Evolutionary conservation across 352 stramenopile genomes (phyloP).

Genomic region (Pythium utonaiense): DNA sequence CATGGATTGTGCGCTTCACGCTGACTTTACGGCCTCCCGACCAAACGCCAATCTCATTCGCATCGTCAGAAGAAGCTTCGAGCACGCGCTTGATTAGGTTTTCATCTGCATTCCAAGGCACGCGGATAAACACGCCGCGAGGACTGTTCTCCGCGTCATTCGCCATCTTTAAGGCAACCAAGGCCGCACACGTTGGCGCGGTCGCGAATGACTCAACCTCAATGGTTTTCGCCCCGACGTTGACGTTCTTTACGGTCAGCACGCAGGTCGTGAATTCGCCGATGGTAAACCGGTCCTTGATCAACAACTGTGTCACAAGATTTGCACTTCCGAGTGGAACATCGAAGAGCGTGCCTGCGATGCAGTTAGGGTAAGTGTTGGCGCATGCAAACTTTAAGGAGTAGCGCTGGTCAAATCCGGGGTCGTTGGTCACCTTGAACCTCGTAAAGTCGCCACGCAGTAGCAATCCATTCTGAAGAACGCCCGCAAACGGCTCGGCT

Average conservation of each 20-base stretch:
- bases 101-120: conserved; percentile 73
- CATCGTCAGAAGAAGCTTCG: conserved; percentile 46
- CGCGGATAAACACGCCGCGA: conserved; percentile 26
- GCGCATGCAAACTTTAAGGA: conserved; percentile 33
- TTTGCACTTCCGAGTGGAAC: conserved; percentile 29
- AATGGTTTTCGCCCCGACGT: conserved; percentile 28
- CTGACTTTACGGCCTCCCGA: conserved; percentile 63
- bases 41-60: conserved; percentile 40
- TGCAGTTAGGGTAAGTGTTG: conserved; percentile 23
- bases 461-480: conserved; percentile 61
- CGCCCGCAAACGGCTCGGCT: neutral
- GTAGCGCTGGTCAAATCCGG: conserved; percentile 46
- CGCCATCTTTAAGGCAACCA: conserved; percentile 5
- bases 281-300: conserved; percentile 55
- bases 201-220: conserved; percentile 25
- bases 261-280: conserved; percentile 46
- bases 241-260: conserved; percentile 35
- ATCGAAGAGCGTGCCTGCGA: conserved; percentile 20
- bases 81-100: conserved; percentile 45
- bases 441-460: conserved; percentile 86
- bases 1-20: conserved; percentile 87
- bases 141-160: neutral
- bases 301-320: conserved; percentile 31
- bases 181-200: conserved; percentile 30
- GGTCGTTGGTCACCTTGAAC: conserved; percentile 83